Evolutionary conservation across 345 rosid species (phyloP).

Genomic region (Ceriops zippeliana): DNA sequence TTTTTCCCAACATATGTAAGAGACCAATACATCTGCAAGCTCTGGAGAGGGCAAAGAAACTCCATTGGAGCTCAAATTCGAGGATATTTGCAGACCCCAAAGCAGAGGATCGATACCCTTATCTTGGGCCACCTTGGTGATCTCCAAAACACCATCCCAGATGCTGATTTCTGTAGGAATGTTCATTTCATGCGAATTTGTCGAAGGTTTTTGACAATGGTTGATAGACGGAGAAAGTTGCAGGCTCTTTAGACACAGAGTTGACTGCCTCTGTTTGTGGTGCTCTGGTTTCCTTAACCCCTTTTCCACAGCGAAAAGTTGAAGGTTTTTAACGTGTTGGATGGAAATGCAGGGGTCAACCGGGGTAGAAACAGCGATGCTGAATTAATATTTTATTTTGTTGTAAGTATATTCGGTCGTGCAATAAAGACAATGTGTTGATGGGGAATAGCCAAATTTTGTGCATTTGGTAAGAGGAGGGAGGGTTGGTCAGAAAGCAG

Average conservation of each 20-base stretch:
- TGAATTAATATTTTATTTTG: background rate
- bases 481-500: too few species aligned
- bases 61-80: slow-evolving; percentile 47
- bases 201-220: too few species aligned
- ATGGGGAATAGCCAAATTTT: background rate
- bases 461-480: background rate
- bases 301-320: too few species aligned
- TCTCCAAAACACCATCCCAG: slow-evolving; percentile 33
- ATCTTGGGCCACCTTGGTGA: slow-evolving; percentile 56
- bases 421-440: background rate
- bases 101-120: slow-evolving; percentile 55
- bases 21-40: slow-evolving; percentile 23
- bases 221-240: too few species aligned
- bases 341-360: background rate
- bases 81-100: slow-evolving; percentile 62
- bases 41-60: slow-evolving; percentile 25
- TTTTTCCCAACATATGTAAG: slow-evolving; percentile 35
- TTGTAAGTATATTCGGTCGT: background rate
- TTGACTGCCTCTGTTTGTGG: too few species aligned
- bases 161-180: background rate
- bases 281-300: too few species aligned
- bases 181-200: background rate
- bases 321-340: too few species aligned
- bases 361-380: background rate
- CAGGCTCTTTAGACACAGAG: too few species aligned